These are phyloP conservation scores for Yamadazyma atmosphaerica DNA, from an alignment of 1,139 yeast species.

Conservation along the genomic window DNA sequence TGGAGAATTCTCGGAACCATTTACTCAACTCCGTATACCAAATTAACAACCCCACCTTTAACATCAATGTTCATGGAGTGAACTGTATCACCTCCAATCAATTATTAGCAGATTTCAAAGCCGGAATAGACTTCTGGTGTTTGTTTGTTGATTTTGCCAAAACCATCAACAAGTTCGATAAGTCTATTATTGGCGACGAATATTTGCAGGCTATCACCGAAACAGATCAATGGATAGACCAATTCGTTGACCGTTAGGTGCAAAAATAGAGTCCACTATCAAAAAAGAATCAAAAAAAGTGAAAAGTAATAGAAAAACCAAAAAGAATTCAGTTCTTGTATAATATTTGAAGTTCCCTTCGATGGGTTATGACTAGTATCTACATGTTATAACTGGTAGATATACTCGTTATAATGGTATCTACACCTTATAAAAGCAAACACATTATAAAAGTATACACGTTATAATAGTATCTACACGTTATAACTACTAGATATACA, in stretches of 20 bases:
- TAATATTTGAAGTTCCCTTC: too few relatives aligned
- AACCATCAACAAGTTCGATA: conserved; percentile 35
- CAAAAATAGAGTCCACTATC: neutral
- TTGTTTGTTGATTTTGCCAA: conserved; percentile 42
- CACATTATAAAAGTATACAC: too few relatives aligned
- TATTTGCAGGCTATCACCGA: conserved; percentile 33
- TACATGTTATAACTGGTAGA: too few relatives aligned
- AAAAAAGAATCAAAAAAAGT: neutral
- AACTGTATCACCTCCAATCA: conserved; percentile 39
- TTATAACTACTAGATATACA: too few relatives aligned
- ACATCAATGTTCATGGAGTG: conserved; percentile 44
- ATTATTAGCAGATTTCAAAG: conserved; percentile 40
- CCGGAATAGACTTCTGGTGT: conserved; percentile 41
- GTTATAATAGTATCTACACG: too few relatives aligned
- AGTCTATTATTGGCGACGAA: conserved; percentile 31
- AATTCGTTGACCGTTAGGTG: neutral
- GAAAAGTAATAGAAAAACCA: neutral
- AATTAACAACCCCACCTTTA: conserved; percentile 38
- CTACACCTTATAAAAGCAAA: too few relatives aligned
- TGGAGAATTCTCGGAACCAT: conserved; percentile 33
- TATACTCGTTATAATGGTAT: too few relatives aligned
- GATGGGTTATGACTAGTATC: too few relatives aligned
- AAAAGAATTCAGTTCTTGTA: neutral
- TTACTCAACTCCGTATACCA: conserved; percentile 41
- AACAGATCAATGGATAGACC: conserved; percentile 44